A percentile compares a stretch with the other conserved stretches of the same genome.
Evolutionary conservation across 2,329 filamentous ascomycete species (phyloP).

Genomic region (Zymoseptoria brevis): DNA sequence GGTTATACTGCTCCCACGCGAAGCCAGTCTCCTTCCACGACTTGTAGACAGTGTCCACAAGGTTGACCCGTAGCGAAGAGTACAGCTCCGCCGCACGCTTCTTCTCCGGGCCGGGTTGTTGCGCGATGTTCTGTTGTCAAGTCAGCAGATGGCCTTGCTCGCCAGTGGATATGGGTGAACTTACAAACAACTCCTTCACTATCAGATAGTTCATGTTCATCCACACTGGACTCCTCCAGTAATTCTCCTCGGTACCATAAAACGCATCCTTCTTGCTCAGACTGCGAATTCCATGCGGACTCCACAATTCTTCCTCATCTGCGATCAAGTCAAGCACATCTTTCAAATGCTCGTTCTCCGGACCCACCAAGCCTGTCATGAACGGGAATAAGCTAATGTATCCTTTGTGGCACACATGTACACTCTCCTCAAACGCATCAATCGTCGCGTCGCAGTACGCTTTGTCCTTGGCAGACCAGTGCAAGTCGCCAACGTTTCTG

Average conservation of each 20-base stretch:
- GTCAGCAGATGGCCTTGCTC: constrained; percentile 3
- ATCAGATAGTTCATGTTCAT: constrained; percentile 93
- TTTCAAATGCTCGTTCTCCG: constrained; percentile 66
- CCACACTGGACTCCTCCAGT: constrained; percentile 93
- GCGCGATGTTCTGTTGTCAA: constrained; percentile 52
- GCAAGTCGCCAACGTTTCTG: constrained; percentile 81
- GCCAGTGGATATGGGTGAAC: constrained; percentile 28
- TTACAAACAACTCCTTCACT: constrained; percentile 67
- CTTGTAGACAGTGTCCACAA: constrained; percentile 81
- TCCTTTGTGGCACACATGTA: constrained; percentile 89
- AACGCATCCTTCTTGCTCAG: constrained; percentile 74
- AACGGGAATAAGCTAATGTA: constrained; percentile 94
- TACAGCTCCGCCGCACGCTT: constrained; percentile 66
- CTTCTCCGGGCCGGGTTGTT: constrained; percentile 57
- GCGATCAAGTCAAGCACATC: constrained; percentile 68
- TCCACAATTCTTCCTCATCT: constrained; percentile 83
- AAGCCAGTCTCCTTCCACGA: constrained; percentile 89
- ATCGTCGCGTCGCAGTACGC: constrained; percentile 93
- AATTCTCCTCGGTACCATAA: constrained; percentile 90
- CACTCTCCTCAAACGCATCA: constrained; percentile 86
- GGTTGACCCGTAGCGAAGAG: constrained; percentile 65
- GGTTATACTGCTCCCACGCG: constrained; percentile 97
- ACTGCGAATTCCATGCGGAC: constrained; percentile 77
- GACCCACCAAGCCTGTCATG: constrained; percentile 68
- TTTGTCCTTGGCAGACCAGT: constrained; percentile 75